Evolutionary conservation across 1,284 basidiomycete genomes (phyloP), one percentile per base, ranked within the genome.

Genomic region (Ganoderma meredithae): DNA sequence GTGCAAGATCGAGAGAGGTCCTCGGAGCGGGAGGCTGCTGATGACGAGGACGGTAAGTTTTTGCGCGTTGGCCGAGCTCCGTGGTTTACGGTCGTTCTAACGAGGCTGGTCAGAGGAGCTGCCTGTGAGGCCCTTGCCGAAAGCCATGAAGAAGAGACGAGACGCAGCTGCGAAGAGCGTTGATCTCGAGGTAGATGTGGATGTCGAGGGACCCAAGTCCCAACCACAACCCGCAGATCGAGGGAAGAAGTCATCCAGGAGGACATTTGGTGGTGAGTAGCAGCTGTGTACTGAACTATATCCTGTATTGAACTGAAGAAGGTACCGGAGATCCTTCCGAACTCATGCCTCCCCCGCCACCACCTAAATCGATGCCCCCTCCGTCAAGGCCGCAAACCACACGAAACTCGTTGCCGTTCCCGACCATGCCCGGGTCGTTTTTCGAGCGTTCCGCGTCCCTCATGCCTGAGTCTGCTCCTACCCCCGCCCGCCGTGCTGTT

Each of bases 361-460:
- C 58, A 22, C 39, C 58, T 1, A 63, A 55, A 52, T 53, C 62
- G 25, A 63, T 63, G 62, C 52, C 52, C 39, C 49, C 53, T 19
- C 62, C 62, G 7, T 40, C 52, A 56, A 56, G 80, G 43, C 75
- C 79, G 8, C 60, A 53, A 15, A 65, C 71, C 52, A 72, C 75
- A 72, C 79, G 63, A 8, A 43, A 59, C 13, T 59, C 44, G 22
- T 69, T 62, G 25, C 79, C 80, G 2, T 86, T 86, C 1, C 74
- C 84, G 1, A 90, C 88, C 0, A 94, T 94, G 92, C 92, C 92
- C n/a, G 92, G 92, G 12, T 86, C 92, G 1, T 84, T 94, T 8
- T 92, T 88, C 74, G 87, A 91, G 9, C 88, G 90, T 6, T 91
- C 92, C 0, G 83, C 87, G 0, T 92, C 92, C 22, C 80, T 89